A percentile compares a stretch with the other conserved stretches of the same genome.
These are phyloP conservation scores for Cyclotella baltica DNA, from an alignment of 108 stramenopile genomes.

Conservation along the genomic window DNA sequence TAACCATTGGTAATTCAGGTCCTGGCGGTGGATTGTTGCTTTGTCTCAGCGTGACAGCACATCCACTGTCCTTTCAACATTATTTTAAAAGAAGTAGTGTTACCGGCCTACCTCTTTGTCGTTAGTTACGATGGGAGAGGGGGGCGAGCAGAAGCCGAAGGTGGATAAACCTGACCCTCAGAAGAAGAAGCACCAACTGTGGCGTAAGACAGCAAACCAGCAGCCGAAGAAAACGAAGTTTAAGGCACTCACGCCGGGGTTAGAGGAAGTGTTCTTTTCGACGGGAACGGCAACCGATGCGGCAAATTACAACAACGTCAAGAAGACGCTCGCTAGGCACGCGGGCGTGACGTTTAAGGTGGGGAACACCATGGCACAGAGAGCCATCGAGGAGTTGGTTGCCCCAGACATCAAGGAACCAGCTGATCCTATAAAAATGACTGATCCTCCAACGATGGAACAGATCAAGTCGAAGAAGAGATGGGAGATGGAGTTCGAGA, in stretches of 20 bases:
- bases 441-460: not conserved
- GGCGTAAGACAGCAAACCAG: not conserved
- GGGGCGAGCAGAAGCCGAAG: not conserved
- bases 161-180: not conserved
- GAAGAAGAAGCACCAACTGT: not conserved
- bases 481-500: not conserved
- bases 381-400: not conserved
- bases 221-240: not conserved
- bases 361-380: not conserved
- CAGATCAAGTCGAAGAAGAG: not conserved
- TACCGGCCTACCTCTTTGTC: not conserved
- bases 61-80: conserved; percentile 1
- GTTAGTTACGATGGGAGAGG: not conserved
- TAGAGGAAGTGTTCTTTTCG: not conserved
- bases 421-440: not conserved
- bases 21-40: not conserved
- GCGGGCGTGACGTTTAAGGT: not conserved
- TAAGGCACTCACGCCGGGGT: conserved; percentile 1
- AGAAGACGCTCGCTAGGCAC: not conserved
- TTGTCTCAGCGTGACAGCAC: not conserved
- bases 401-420: not conserved
- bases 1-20: not conserved
- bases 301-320: not conserved
- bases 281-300: not conserved
- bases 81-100: not conserved